phyloP scores from a whole-genome alignment of 2,329 filamentous ascomycete genomes.

The Cercospora sp. region DNA sequence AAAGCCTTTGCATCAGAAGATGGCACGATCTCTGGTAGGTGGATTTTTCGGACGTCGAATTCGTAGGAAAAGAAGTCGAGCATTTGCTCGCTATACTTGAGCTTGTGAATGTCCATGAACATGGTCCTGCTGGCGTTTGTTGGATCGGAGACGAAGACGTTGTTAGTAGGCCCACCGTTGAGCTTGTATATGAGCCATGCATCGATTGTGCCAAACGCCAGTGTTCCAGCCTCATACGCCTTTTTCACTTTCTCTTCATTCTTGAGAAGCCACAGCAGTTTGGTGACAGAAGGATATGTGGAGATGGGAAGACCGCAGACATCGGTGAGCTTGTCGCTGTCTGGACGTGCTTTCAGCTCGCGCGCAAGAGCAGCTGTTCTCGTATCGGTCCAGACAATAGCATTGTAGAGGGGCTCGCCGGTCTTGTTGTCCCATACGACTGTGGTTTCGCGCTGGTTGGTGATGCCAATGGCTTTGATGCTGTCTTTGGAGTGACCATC shows the following conservation, averaged over 20 bases:
- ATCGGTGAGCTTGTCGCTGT: constrained; percentile 67
- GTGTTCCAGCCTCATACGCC: constrained; percentile 72
- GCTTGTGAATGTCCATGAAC: constrained; percentile 86
- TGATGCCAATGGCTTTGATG: constrained; percentile 80
- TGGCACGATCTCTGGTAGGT: constrained; percentile 78
- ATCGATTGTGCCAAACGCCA: constrained; percentile 86
- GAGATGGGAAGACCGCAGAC: constrained; percentile 81
- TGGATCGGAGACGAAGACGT: constrained; percentile 78
- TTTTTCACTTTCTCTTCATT: constrained; percentile 68
- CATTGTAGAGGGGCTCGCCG: constrained; percentile 78
- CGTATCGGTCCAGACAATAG: constrained; percentile 89
- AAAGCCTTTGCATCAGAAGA: constrained; percentile 75
- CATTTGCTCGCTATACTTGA: constrained; percentile 76
- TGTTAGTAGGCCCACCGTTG: constrained; percentile 63
- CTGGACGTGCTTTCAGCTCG: constrained; percentile 68
- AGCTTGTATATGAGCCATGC: constrained; percentile 85
- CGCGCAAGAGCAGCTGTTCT: constrained; percentile 74
- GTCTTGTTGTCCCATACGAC: constrained; percentile 81
- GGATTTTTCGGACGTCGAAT: constrained; percentile 69
- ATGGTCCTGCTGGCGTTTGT: constrained; percentile 89
- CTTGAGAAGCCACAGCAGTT: constrained; percentile 78
- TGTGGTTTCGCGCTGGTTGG: constrained; percentile 87
- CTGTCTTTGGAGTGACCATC: constrained; percentile 66
- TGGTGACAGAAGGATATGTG: constrained; percentile 84
- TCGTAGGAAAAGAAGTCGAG: constrained; percentile 70